Evolutionary conservation across 2,329 filamentous ascomycete genomes (phyloP), one percentile per base, ranked within the genome.

Genomic region (Fusarium sp.): DNA sequence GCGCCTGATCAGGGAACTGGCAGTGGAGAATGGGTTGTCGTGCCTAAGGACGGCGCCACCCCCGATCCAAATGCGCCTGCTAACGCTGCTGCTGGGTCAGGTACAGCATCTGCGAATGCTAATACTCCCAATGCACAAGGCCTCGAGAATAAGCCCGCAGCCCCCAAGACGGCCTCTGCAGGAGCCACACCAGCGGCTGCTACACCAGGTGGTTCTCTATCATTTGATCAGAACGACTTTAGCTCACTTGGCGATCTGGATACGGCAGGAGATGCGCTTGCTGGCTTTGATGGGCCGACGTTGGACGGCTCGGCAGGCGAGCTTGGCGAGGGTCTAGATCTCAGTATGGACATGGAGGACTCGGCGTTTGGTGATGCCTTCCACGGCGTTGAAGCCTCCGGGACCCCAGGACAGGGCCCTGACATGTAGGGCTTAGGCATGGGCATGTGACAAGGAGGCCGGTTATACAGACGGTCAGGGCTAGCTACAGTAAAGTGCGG

Each of bases 291-390:
- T 48, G 88, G 89, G 18, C 88, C 90, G 16, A 87, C 89, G 60
- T 81, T 87, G 34, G 86, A 87, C 45, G 81, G 80, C 5, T 81
- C 78, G 1, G 83, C 81, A 3, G 86, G 84, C 5, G 87, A 86
- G 34, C 82, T 89, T 6, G 89, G 85, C 25, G 89, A 90, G 48
- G 90, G 88, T 10, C 81, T 89, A n/a, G 88, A 89, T 80, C 81
- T 92, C 61, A 87, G 89, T 76, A 88, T 92, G 84, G 92, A 92
- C 72, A 89, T 95, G 85, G 93, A 94, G 56, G 93, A 95, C 78
- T 94, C 92, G 39, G 94, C 93, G 2, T 97, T 97, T 84, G 94
- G 93, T 4, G 93, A 97, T 77, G 94, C 94, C 1, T 94, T 96
- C 83, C 93, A 95, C 77, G 90, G 89, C 6, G 88, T 91, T 14